Conservation (phyloP, 768 basidiomycete species). For the Leccinum subgranulosum region DNA sequence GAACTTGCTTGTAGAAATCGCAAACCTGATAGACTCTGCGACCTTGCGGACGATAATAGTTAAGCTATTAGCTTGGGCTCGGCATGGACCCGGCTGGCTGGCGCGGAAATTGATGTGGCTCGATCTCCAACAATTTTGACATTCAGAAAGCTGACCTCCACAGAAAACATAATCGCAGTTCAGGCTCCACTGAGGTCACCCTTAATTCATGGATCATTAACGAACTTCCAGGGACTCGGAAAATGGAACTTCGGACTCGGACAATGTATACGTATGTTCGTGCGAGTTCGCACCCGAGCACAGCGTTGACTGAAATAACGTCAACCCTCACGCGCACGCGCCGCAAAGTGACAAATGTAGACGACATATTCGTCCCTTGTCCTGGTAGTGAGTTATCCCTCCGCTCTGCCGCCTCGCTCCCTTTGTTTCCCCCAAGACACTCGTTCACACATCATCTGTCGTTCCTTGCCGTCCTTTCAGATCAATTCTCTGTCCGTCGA, state of each 20-base stretch:
- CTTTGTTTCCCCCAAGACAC: neutral
- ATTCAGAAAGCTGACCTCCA: neutral
- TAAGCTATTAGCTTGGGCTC: neutral
- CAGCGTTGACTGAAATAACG: slow-evolving; percentile 14
- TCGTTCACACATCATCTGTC: neutral
- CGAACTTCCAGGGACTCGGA: neutral
- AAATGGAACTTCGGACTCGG: neutral
- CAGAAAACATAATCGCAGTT: neutral
- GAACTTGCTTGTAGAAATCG: no score
- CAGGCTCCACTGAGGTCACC: neutral
- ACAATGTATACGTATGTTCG: neutral
- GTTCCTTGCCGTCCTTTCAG: neutral
- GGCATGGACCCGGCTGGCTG: neutral
- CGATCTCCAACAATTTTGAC: neutral
- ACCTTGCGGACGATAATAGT: neutral
- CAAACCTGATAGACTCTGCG: neutral
- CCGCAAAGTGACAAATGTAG: slow-evolving; percentile 2
- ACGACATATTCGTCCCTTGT: slow-evolving; percentile 4
- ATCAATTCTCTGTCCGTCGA: neutral
- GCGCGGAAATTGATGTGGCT: slow-evolving; percentile 1
- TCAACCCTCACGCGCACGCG: slow-evolving; percentile 6
- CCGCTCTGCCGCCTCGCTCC: slow-evolving; percentile 3
- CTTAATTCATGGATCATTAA: neutral
- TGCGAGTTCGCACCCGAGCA: neutral
- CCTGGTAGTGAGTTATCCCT: slow-evolving; percentile 8